Percentiles rank a stretch among this genome's conserved stretches.
These are phyloP conservation scores for Thymus quinquecostatus DNA, from an alignment of 257 asterid genomes.

Conservation along the genomic window DNA sequence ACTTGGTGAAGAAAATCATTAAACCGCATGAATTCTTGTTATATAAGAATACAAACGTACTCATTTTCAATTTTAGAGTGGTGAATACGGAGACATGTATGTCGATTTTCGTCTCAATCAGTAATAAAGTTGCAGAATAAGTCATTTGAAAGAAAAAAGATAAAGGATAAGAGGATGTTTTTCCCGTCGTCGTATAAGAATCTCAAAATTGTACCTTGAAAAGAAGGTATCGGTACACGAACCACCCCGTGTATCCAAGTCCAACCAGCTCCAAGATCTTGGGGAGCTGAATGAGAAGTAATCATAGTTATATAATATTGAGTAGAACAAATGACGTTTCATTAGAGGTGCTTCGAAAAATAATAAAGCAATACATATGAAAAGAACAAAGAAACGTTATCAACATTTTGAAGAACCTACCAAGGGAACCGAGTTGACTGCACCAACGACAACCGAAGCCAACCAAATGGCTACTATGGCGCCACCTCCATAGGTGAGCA, in stretches of 20 bases:
- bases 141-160: background rate
- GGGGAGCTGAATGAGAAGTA: conserved; percentile 61
- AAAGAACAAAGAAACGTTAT: background rate
- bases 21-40: background rate
- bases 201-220: conserved; percentile 62
- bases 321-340: background rate
- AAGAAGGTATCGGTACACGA: conserved; percentile 91
- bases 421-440: conserved; percentile 93
- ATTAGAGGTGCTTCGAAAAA: background rate
- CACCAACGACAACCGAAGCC: conserved; percentile 78
- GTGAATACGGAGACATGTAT: too few relatives aligned
- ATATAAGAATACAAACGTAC: background rate
- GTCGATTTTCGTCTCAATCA: background rate
- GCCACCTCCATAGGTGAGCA: conserved; percentile 84
- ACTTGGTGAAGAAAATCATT: background rate
- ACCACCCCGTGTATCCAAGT: conserved; percentile 94
- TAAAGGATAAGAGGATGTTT: background rate
- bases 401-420: conserved; percentile 43
- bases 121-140: background rate
- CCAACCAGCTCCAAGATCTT: conserved; percentile 90
- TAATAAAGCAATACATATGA: background rate
- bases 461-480: conserved; percentile 86
- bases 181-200: background rate
- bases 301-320: conserved; percentile 2
- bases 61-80: background rate